A percentile compares a stretch with the other conserved stretches of the same genome.
Evolutionary conservation across 805 yeast species (phyloP).

Genomic region (Monosporozyma yasuniensis): DNA sequence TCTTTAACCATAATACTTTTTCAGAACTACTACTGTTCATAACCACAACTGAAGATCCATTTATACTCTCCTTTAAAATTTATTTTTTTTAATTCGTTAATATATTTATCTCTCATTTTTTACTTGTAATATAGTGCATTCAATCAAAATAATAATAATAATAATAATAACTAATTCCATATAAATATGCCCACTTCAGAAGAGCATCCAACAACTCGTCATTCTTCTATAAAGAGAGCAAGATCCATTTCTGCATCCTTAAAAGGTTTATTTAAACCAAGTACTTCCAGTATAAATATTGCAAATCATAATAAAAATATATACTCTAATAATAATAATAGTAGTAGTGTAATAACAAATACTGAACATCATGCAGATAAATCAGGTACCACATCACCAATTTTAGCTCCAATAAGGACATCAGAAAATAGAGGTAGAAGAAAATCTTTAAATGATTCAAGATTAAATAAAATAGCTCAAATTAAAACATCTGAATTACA

Average conservation of each 20-base stretch:
- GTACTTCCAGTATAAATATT: background rate
- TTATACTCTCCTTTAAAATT: no score
- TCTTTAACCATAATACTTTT: background rate
- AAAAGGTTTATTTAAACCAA: constrained; percentile 19
- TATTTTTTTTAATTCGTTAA: no score
- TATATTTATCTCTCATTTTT: no score
- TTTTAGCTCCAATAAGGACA: background rate
- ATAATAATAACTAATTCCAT: background rate
- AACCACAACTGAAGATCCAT: no score
- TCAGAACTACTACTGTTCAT: no score
- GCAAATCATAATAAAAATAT: background rate
- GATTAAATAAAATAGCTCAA: constrained; percentile 6
- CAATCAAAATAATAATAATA: background rate
- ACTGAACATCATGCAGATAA: no score
- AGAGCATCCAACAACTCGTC: constrained; percentile 5
- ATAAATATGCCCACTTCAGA: constrained; percentile 35
- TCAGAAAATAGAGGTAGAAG: background rate
- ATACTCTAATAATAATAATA: background rate
- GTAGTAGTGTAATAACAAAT: no score
- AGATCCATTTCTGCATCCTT: constrained; percentile 23
- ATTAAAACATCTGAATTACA: constrained; percentile 20
- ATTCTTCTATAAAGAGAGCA: constrained; percentile 12
- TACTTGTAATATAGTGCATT: background rate
- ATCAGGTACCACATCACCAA: background rate
- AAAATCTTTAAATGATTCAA: constrained; percentile 3